phyloP scores from a whole-genome alignment of 2,329 filamentous ascomycete species.

The Colletotrichum ledebouriae region DNA sequence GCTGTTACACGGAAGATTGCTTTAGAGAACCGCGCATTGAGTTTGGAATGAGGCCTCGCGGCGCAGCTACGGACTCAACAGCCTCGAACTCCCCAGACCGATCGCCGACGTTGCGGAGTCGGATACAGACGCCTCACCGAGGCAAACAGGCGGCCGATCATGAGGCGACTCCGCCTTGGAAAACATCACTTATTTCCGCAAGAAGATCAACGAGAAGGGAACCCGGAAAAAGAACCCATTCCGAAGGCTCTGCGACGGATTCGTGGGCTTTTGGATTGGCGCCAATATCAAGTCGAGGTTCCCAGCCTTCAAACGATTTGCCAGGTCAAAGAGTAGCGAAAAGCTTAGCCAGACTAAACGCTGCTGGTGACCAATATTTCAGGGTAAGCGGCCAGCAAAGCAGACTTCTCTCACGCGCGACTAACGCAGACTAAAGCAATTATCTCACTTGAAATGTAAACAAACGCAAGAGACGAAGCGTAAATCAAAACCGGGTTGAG shows the following conservation, averaged over 20 bases:
- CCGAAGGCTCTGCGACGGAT: not conserved
- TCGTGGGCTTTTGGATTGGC: not conserved
- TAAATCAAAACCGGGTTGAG: not conserved
- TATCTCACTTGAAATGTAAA: slow-evolving; percentile 16
- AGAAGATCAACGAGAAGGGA: not conserved
- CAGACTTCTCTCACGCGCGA: not conserved
- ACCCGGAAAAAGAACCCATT: not conserved
- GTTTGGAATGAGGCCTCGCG: not conserved
- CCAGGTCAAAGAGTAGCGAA: slow-evolving; percentile 9
- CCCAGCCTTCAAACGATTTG: not conserved
- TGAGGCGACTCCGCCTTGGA: not conserved
- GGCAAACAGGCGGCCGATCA: not conserved
- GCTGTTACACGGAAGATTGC: not conserved
- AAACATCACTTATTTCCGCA: too few relatives aligned
- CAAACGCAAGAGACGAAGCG: not conserved
- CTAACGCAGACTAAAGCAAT: slow-evolving; percentile 1
- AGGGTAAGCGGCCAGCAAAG: slow-evolving; percentile 1
- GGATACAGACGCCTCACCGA: slow-evolving; percentile 17
- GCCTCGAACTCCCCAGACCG: not conserved
- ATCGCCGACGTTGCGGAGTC: not conserved
- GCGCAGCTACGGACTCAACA: not conserved
- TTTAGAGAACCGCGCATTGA: not conserved
- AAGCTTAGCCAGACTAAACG: slow-evolving; percentile 13
- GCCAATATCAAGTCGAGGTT: not conserved
- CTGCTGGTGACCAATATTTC: slow-evolving; percentile 23